Evolutionary conservation across 179 eudicot genomes (phyloP), one percentile per base, ranked within the genome.

Genomic region (Patellifolia procumbens): DNA sequence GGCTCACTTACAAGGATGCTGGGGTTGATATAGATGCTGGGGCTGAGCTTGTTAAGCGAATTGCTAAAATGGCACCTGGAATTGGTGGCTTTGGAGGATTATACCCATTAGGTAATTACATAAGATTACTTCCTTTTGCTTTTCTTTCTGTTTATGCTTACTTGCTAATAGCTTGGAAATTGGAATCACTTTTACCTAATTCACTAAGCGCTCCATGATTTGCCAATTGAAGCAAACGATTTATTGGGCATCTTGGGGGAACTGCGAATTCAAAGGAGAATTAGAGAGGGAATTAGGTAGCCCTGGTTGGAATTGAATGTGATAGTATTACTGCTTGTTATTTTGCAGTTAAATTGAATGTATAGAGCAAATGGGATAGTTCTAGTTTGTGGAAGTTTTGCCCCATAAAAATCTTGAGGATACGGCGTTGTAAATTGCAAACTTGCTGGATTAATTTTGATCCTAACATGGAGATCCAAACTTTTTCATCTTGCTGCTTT

Each of bases 21-120:
- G 97, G 98, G 16, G 98, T 94, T 46, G 98, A 94, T 76, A 94
- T 94, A 8, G 97, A 94, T 86, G 96, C 96, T 37, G 98, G 97
- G 39, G 75, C 97, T 0, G 96, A 94, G 81, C 96, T 94, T 65
- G 98, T 94, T n/a, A 64, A 76, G n/a, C 84, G 96, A 45, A 94
- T 94, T 31, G 92, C 94, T 2, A 92, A 89, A 71, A 92, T 94
- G 97, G 91, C 94, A 15, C 94, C 94, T 55, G 96, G 94, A 16
- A 91, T 92, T 79, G 98, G 98, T 75, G 98, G 98, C 28, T 94
- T 94, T 75, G 97, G 98, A 22, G 98, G 98, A 24, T 81, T 94
- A 31, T 94, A 73, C 75, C 97, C 97, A 39, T 82, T 87, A 64
- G 97, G 97, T 92, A 90, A 64, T 28, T 17, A 58, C 19, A 15